Evolutionary conservation across 768 basidiomycete genomes (phyloP), one percentile per base, ranked within the genome.

Genomic region (Russula sp.): DNA sequence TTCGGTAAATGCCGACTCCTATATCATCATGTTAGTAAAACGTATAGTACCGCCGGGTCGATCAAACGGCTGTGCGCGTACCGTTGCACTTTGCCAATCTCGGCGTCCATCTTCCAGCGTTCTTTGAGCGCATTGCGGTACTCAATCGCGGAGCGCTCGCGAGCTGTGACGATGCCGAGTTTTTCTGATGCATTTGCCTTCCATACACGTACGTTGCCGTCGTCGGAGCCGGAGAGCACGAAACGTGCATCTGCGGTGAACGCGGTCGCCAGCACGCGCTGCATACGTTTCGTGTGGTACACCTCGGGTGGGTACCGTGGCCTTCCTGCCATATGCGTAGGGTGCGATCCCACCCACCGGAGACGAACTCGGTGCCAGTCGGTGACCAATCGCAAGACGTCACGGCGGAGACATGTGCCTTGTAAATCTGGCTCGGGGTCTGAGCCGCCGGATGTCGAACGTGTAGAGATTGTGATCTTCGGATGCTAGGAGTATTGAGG

Each of bases 251-350:
- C 97, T 28, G 85, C 86, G 0, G 94, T 93, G 77, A 89, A 98
- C 46, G 89, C 77, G 3, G 93, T 87, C 16, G 94, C 90, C 51
- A 92, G 89, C 38, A 99, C 92, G 65, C 95, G 84, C 75, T 98
- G 97, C 97, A 99, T 99, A 51, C 97, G 90, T 77, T 98, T 98
- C 18, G 94, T 96, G 75, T 98, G 96, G 72, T 98, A 99, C 8
- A 94, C 88, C 73, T 98, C 96, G 90, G 84, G 8, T 82, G 81
- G 34, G 84, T 84, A 0, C 95, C 94, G 48, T 81, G 84, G 30
- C 89, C 92, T 69, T 92, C 87, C 69, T 87, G 87, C 96, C 96
- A 99, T 74, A 98, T 84, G 64, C 95, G 80, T 51, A 98, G 81
- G 2, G 95, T 98, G 51, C 95, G 83, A 74, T 99, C 97, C 88